phyloP scores from a whole-genome alignment of 2,329 filamentous ascomycete species.

The Aspergillus clavatus region DNA sequence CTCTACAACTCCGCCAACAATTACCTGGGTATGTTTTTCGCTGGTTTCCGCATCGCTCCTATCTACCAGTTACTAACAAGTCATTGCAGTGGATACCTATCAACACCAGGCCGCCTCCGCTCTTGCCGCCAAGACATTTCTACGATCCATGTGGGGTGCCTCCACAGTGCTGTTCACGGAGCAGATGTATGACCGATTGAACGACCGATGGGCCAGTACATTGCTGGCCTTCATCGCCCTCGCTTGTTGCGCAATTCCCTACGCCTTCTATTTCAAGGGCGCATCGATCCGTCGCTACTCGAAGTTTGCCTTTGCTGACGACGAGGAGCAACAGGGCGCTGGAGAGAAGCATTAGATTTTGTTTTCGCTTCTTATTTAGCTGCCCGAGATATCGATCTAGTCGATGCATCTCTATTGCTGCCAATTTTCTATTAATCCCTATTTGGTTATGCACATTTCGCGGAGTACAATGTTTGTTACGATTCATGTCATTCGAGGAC shows the following conservation, averaged over 20 bases:
- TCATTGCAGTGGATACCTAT: slow-evolving; percentile 54
- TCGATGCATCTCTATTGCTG: background rate
- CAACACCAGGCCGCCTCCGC: slow-evolving; percentile 74
- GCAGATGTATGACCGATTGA: slow-evolving; percentile 72
- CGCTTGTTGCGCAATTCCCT: slow-evolving; percentile 77
- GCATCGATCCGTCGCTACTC: slow-evolving; percentile 63
- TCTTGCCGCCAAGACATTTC: slow-evolving; percentile 74
- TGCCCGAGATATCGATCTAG: no score
- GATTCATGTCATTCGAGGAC: background rate
- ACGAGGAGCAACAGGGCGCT: slow-evolving; percentile 42
- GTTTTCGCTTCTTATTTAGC: background rate
- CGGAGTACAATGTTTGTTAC: background rate
- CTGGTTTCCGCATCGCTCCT: background rate
- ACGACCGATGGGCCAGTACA: slow-evolving; percentile 69
- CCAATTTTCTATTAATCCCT: background rate
- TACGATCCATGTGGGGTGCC: slow-evolving; percentile 77
- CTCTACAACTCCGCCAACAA: slow-evolving; percentile 75
- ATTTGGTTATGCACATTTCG: background rate
- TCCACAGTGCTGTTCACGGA: slow-evolving; percentile 71
- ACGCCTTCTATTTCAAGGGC: slow-evolving; percentile 73
- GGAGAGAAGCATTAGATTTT: slow-evolving; percentile 5
- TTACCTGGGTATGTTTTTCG: slow-evolving; percentile 50
- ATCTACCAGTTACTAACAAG: slow-evolving; percentile 11
- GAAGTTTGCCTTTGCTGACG: slow-evolving; percentile 65
- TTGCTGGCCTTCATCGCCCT: slow-evolving; percentile 70